Evolutionary conservation across 805 yeast species (phyloP).

Genomic region (Yarrowia sp.): DNA sequence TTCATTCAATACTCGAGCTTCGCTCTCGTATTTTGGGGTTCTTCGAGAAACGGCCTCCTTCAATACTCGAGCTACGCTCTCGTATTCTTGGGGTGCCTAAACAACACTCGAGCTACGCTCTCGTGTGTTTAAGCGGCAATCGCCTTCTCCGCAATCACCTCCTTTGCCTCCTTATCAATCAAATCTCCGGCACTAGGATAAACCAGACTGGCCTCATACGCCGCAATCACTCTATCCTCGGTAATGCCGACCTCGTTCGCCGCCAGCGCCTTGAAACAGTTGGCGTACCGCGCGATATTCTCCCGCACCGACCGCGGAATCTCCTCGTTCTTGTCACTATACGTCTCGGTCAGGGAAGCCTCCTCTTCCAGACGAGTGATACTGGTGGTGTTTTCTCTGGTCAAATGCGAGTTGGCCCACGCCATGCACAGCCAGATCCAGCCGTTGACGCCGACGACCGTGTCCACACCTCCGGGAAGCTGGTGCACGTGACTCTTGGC

Average conservation of each 20-base stretch:
- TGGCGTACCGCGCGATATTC: conserved; percentile 83
- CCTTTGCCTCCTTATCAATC: conserved; percentile 76
- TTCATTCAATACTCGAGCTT: too few relatives aligned
- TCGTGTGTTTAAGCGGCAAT: conserved; percentile 53
- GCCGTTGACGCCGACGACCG: conserved; percentile 93
- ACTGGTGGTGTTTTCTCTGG: conserved; percentile 53
- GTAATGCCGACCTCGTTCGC: conserved; percentile 85
- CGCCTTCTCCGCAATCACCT: conserved; percentile 73
- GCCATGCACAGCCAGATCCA: conserved; percentile 75
- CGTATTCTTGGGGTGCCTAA: too few relatives aligned
- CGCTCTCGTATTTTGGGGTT: too few relatives aligned
- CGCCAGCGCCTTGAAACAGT: conserved; percentile 83
- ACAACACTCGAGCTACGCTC: not conserved
- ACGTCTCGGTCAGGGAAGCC: conserved; percentile 86
- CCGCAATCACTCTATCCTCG: conserved; percentile 76
- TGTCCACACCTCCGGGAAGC: conserved; percentile 92
- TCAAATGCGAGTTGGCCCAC: conserved; percentile 40
- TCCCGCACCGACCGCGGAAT: conserved; percentile 67
- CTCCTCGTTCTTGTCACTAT: conserved; percentile 83
- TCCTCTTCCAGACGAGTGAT: conserved; percentile 86
- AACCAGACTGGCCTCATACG: conserved; percentile 89
- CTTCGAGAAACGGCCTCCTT: too few relatives aligned
- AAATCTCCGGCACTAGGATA: conserved; percentile 73
- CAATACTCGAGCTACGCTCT: too few relatives aligned
- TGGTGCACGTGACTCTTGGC: conserved; percentile 86